Evolutionary conservation across 2,329 filamentous ascomycete genomes (phyloP), one percentile per base, ranked within the genome.

Genomic region (Fonsecaea erecta): DNA sequence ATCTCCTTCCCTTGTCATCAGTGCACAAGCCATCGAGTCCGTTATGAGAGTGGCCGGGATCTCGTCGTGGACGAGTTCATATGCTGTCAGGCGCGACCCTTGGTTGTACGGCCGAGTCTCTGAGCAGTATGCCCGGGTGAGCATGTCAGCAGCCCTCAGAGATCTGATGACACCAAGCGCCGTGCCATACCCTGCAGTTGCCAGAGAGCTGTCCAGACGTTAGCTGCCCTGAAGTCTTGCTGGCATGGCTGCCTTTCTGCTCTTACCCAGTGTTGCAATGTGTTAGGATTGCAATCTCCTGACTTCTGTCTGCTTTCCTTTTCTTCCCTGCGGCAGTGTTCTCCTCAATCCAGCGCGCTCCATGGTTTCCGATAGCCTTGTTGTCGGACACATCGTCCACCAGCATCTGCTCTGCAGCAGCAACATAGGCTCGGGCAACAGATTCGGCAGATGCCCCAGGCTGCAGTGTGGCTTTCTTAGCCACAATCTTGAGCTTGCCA

Each of bases 21-120:
- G 84, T 0, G 94, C 90, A 12, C 89, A 93, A 1, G 92, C 95
- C 95, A 99, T 99, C 32, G 93, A 97, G 78, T 99, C 95, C 0
- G 94, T 96, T 71, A 99, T 89, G 54, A 99, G 82, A 0, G 93
- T 98, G 52, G 92, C 89, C 1, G 95, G 94, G 62, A 99, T 97
- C 16, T 87, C 82, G 77, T 99, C 95, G 75, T 93, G 94, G 7
- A 96, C 90, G n/a, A 99, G 86, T 80, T 99, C 95, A 77, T 96
- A 99, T 7, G 95, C 93, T 3, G 95, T 99, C 65, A 99, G 83
- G 21, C 95, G 88, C 58, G 93, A 96, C 62, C 95, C 95, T 81
- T 99, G 95, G 81, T 99, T 99, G 80, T 99, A 99, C 0, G 95
- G 95, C 35, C 95, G 86, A 2, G 95, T 99, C 80, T 99, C 95